Base-by-base conservation (phyloP, 1,284 basidiomycete genomes). In the Rugosomyces carneus region DNA sequence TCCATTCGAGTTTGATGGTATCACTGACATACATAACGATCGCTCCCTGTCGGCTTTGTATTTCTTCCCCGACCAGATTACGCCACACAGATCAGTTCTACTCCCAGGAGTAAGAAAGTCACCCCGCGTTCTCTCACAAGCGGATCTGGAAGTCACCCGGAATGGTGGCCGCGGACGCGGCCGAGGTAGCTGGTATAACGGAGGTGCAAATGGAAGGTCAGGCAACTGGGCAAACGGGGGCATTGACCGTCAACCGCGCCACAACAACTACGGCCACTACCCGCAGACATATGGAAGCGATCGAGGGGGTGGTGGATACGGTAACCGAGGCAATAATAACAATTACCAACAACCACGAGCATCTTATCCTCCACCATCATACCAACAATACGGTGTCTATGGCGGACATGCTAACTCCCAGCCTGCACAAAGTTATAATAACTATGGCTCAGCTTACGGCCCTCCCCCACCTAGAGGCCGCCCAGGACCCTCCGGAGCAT, bases 1-100 rank as follows among this genome's bases (percentile, higher is more conserved):
- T 24, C 94, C 93, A 1, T 62, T 89, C 35, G 55, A 68, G 7
- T 60, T 61, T n/a, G 63, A 78, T 35, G 68, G 71, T 38, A 65
- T 92, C 18, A 76, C 78, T 1, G 93, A 99, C 66, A 86, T 99
- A 51, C 75, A 77, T 55, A 84, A 88, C 60, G 93, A 99, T 64
- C 76, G 80, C 31, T 90, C 93, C 8, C 72, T 99, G 8, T 93
- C 91, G 0, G 93, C 85, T 0, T 67, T 85, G 16, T 99, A 93
- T 68, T 84, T 81, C 62, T 97, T 94, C 75, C 94, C 96, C 0
- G 78, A 81, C 57, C 93, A 97, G 60, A 63, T 82, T 18, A 78
- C 76, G 4, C 89, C 92, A 3, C 96, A 99, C 63, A 82, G 81
- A 39, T 95, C 92, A 11, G 73, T 88, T 18, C 68, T 99, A 18